Evolutionary conservation across 371 early-diverging fungal species (phyloP).

Genomic region (Mortierella sp.): DNA sequence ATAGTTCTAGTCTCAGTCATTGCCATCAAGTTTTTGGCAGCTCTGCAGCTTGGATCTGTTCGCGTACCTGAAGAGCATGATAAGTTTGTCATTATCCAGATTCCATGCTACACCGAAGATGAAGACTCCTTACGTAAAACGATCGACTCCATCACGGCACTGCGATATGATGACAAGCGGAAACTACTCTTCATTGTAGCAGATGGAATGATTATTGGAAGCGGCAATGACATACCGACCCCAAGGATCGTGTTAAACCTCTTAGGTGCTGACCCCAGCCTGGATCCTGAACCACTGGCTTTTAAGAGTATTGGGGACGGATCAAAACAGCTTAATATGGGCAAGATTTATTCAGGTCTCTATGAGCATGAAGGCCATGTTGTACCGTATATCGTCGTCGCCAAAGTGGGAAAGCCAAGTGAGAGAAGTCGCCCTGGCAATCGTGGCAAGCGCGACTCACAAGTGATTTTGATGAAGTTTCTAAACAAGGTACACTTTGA

Average conservation of each 20-base stretch:
- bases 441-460: conserved; percentile 89
- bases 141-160: conserved; percentile 75
- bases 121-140: conserved; percentile 80
- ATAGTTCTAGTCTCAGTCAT: conserved; percentile 88
- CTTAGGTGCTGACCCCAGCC: conserved; percentile 81
- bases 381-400: conserved; percentile 87
- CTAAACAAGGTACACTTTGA: conserved; percentile 81
- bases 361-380: conserved; percentile 86
- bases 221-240: conserved; percentile 92
- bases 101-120: conserved; percentile 89
- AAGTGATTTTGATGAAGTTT: conserved; percentile 87
- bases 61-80: conserved; percentile 88
- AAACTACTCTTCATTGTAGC: conserved; percentile 84
- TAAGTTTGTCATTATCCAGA: conserved; percentile 93
- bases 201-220: conserved; percentile 91
- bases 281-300: conserved; percentile 86
- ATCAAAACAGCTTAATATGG: conserved; percentile 88
- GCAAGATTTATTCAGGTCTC: conserved; percentile 91
- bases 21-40: conserved; percentile 93
- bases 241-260: conserved; percentile 90
- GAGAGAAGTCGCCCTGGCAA: conserved; percentile 87
- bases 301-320: conserved; percentile 93
- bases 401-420: conserved; percentile 82
- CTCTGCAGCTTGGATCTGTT: conserved; percentile 83
- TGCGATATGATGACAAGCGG: conserved; percentile 77